A percentile compares a stretch with the other conserved stretches of the same genome.
phyloP scores from a whole-genome alignment of 176 grass and related monocot species.

The Carex scoparia region DNA sequence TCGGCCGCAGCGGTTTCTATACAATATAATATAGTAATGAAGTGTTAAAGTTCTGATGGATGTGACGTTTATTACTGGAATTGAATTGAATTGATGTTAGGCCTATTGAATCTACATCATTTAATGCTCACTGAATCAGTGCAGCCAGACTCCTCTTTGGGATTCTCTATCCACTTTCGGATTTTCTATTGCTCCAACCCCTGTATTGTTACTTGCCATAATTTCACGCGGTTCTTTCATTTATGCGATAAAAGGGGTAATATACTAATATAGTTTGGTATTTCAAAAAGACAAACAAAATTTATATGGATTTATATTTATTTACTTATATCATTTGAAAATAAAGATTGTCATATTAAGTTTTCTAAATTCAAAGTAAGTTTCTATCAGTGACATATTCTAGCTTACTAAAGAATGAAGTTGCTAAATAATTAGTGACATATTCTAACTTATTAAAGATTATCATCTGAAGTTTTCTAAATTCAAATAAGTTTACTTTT shows the following conservation, averaged over 20 bases:
- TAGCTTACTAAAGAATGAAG: no score
- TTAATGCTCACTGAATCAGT: conserved; percentile 24
- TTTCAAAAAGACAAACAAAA: no score
- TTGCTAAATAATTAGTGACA: no score
- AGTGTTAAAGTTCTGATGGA: neutral
- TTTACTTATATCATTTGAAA: no score
- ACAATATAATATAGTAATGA: neutral
- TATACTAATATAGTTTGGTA: no score
- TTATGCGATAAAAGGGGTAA: no score
- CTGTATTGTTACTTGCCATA: neutral
- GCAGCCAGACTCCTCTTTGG: conserved; percentile 16
- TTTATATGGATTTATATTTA: no score
- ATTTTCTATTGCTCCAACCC: conserved; percentile 1
- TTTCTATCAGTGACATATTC: no score
- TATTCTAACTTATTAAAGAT: no score
- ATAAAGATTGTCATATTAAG: no score
- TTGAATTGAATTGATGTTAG: neutral
- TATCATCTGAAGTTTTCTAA: neutral
- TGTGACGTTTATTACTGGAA: conserved; percentile 18
- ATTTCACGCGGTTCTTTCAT: neutral
- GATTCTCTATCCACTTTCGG: neutral
- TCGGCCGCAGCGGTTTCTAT: neutral
- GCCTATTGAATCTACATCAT: conserved; percentile 20
- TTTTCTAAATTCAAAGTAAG: no score
- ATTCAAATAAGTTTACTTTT: neutral